Conservation (phyloP, 106 monocot species). For the Dendrobium catenatum region DNA sequence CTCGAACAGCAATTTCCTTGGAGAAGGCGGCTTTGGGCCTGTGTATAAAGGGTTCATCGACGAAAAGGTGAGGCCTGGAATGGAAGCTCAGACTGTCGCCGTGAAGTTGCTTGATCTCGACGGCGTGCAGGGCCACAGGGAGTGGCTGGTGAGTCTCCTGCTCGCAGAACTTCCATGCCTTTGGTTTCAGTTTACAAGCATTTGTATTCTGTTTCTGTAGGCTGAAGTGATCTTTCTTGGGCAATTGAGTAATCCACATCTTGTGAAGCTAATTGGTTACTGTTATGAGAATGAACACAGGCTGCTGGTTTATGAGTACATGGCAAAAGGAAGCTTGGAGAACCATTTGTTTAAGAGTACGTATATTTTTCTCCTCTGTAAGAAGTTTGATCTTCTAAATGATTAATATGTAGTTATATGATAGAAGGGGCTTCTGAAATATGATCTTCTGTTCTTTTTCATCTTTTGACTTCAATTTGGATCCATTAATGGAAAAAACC, state of each 20-base stretch:
- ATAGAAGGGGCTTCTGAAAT: not conserved
- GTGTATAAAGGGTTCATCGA: slow-evolving; percentile 53
- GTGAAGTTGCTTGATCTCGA: slow-evolving; percentile 56
- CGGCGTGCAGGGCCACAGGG: slow-evolving; percentile 50
- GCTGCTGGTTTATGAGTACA: slow-evolving; percentile 80
- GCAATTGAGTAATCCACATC: slow-evolving; percentile 67
- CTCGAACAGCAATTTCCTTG: slow-evolving; percentile 38
- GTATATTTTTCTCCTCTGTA: not conserved
- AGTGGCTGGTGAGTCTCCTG: slow-evolving; percentile 40
- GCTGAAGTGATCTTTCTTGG: slow-evolving; percentile 80
- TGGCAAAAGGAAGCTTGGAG: slow-evolving; percentile 78
- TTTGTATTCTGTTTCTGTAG: slow-evolving; percentile 16
- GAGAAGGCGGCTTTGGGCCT: slow-evolving; percentile 56
- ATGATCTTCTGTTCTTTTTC: not conserved
- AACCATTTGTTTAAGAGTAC: slow-evolving; percentile 82
- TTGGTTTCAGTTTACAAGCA: not conserved
- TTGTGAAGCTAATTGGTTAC: slow-evolving; percentile 82
- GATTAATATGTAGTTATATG: not conserved
- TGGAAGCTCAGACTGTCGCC: slow-evolving; percentile 40
- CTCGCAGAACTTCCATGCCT: not conserved
- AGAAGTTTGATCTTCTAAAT: not conserved
- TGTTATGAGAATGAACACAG: slow-evolving; percentile 76
- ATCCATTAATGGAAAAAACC: not conserved
- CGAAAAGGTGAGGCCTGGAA: slow-evolving; percentile 30
- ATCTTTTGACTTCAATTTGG: not conserved